phyloP scores from a whole-genome alignment of 306 rosid species.

The Vigna unguiculata region DNA sequence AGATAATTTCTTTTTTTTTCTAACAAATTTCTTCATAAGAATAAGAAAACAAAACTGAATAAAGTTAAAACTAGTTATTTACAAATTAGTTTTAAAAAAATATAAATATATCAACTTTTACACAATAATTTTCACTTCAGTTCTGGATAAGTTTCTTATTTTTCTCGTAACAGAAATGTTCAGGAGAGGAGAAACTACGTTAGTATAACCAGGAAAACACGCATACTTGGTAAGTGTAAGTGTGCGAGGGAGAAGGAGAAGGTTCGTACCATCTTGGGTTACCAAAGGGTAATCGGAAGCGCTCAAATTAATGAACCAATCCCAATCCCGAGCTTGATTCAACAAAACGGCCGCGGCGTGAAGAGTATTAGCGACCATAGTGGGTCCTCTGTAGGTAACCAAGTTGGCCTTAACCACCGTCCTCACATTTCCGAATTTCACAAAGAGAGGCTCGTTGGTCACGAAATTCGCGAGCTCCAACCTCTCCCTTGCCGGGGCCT shows the following conservation, averaged over 20 bases:
- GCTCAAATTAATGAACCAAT: conserved; percentile 55
- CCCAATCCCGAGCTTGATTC: conserved; percentile 76
- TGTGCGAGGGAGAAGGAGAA: background rate
- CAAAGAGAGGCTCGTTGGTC: conserved; percentile 59
- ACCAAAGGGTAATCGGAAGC: conserved; percentile 81
- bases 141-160: too few species aligned
- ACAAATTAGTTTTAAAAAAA: background rate
- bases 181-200: too few species aligned
- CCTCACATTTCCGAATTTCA: conserved; percentile 62
- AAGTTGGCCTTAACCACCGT: conserved; percentile 68
- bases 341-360: conserved; percentile 79
- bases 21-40: too few species aligned
- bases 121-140: too few species aligned
- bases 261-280: conserved; percentile 70
- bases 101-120: too few species aligned
- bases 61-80: too few species aligned
- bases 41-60: too few species aligned
- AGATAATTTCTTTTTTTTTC: too few species aligned
- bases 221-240: too few species aligned
- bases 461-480: conserved; percentile 63
- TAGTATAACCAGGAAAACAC: too few species aligned
- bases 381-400: conserved; percentile 48
- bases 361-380: conserved; percentile 75
- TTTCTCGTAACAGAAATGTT: too few species aligned
- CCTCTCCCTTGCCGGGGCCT: conserved; percentile 68